Percentiles rank a stretch among this genome's conserved stretches.
Conservation (phyloP, 2,329 filamentous ascomycete genomes). For the Pseudocercospora pini-densiflorae region DNA sequence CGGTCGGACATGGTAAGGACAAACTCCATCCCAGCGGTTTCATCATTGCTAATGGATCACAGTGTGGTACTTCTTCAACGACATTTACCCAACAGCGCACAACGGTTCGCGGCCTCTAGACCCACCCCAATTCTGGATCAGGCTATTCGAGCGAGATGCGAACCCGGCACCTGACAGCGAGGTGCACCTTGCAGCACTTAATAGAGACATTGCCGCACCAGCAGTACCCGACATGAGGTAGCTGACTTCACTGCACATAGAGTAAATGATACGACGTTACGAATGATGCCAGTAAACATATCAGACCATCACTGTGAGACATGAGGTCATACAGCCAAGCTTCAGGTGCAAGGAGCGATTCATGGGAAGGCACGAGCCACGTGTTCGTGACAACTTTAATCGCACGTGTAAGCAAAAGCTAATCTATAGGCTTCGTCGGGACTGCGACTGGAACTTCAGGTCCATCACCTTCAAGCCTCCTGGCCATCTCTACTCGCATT, state of each 20-base stretch:
- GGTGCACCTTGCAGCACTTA: conserved; percentile 37
- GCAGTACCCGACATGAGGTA: conserved; percentile 34
- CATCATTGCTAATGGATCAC: conserved; percentile 14
- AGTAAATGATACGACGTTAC: conserved; percentile 1
- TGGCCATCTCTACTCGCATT: conserved; percentile 29
- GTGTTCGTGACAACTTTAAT: neutral
- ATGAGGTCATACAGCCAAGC: neutral
- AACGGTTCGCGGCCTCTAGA: conserved; percentile 83
- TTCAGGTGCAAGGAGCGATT: neutral
- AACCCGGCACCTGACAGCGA: conserved; percentile 31
- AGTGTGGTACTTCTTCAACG: conserved; percentile 97
- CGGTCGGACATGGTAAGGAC: conserved; percentile 76
- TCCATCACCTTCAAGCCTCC: conserved; percentile 17
- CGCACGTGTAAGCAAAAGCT: neutral
- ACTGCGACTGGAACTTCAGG: neutral
- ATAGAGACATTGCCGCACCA: conserved; percentile 36
- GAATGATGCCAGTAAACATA: neutral
- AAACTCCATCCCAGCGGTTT: neutral
- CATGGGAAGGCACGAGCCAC: neutral
- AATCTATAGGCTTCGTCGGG: neutral
- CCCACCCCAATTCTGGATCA: conserved; percentile 86
- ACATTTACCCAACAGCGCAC: conserved; percentile 92
- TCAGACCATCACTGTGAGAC: neutral
- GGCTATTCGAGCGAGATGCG: conserved; percentile 69
- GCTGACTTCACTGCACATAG: neutral